phyloP scores from a whole-genome alignment of 768 basidiomycete genomes.

The Strobilomyces confusus region DNA sequence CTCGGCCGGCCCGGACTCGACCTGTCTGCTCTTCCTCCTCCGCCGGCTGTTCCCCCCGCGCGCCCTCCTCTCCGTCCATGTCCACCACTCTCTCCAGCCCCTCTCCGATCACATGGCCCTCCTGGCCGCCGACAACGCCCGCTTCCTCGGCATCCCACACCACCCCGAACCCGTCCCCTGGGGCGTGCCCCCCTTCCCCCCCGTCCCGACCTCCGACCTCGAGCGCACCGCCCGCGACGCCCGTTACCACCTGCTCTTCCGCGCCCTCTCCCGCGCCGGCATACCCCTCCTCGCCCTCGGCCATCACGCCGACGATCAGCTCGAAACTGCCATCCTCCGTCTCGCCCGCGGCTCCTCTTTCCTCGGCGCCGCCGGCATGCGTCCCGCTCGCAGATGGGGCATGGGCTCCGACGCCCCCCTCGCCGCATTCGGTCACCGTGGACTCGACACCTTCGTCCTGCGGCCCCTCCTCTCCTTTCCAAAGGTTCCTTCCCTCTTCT shows the following conservation, averaged over 20 bases:
- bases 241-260: slow-evolving; percentile 51
- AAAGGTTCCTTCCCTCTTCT: slow-evolving; percentile 52
- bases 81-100: slow-evolving; percentile 68
- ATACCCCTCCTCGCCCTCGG: slow-evolving; percentile 54
- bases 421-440: slow-evolving; percentile 46
- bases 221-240: slow-evolving; percentile 58
- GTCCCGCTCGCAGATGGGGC: slow-evolving; percentile 64
- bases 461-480: slow-evolving; percentile 64
- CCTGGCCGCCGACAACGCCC: slow-evolving; percentile 42
- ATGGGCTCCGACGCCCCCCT: slow-evolving; percentile 53
- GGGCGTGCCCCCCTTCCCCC: slow-evolving; percentile 50
- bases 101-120: slow-evolving; percentile 54
- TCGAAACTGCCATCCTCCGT: slow-evolving; percentile 77
- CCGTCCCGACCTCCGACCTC: slow-evolving; percentile 37
- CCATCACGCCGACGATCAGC: slow-evolving; percentile 81
- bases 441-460: slow-evolving; percentile 66
- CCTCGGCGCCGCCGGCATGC: slow-evolving; percentile 66
- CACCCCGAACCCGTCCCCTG: slow-evolving; percentile 50
- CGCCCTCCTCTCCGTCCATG: slow-evolving; percentile 49
- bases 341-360: slow-evolving; percentile 52
- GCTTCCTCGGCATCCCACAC: slow-evolving; percentile 42
- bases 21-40: slow-evolving; percentile 70
- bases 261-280: slow-evolving; percentile 38
- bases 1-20: slow-evolving; percentile 83
- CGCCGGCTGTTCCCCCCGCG: slow-evolving; percentile 38